phyloP scores from a whole-genome alignment of 768 basidiomycete species.

The Leucocoprinus birnbaumii region DNA sequence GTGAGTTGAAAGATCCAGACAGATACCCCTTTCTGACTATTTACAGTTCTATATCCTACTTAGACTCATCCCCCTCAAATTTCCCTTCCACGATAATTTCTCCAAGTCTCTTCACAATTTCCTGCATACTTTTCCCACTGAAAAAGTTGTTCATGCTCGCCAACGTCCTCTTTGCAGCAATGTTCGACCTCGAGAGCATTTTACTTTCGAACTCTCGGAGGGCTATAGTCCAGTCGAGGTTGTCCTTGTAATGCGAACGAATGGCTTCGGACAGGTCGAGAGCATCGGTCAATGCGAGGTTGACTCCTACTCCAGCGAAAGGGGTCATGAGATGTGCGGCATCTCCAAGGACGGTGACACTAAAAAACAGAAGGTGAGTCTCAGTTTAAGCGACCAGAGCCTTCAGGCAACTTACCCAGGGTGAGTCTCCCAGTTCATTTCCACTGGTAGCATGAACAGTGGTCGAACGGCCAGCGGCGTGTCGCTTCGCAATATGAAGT shows the following conservation, averaged over 20 bases:
- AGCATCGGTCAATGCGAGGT: slow-evolving; percentile 20
- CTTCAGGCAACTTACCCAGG: slow-evolving; percentile 1
- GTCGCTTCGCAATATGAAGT: slow-evolving; percentile 7
- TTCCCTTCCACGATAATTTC: not conserved
- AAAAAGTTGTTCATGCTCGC: not conserved
- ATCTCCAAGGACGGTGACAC: slow-evolving; percentile 21
- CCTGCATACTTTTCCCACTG: not conserved
- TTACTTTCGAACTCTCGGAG: slow-evolving; percentile 1
- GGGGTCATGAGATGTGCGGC: slow-evolving; percentile 26
- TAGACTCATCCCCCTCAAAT: no score
- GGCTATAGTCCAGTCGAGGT: not conserved
- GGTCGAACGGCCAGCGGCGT: slow-evolving; percentile 8
- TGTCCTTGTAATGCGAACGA: not conserved
- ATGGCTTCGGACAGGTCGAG: slow-evolving; percentile 16
- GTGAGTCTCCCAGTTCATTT: slow-evolving; percentile 6
- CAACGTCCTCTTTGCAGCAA: not conserved
- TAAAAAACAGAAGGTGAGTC: not conserved
- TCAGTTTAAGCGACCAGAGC: no score
- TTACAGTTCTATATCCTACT: no score
- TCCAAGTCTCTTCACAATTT: not conserved
- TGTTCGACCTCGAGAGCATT: not conserved
- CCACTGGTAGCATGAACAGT: slow-evolving; percentile 13
- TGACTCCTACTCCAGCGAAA: slow-evolving; percentile 22
- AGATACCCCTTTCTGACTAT: no score
- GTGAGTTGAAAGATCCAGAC: no score